phyloP scores from a whole-genome alignment of 116 monocot species.

The Cymodocea nodosa region DNA sequence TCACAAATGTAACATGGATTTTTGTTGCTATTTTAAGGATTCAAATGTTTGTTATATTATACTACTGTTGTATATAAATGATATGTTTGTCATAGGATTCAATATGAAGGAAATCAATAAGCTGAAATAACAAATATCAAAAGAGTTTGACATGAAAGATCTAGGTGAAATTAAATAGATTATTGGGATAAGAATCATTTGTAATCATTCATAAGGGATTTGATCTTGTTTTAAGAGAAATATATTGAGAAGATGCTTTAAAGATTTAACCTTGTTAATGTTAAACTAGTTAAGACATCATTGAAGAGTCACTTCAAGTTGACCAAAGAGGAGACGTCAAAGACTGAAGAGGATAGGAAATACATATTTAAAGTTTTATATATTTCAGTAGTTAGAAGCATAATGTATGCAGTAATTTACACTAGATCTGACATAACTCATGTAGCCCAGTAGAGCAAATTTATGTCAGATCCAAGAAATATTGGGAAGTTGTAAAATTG shows the following conservation, averaged over 20 bases:
- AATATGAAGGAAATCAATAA: background rate
- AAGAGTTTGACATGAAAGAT: background rate
- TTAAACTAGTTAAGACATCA: too few relatives aligned
- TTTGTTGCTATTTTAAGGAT: slow-evolving; percentile 1
- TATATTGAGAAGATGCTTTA: too few relatives aligned
- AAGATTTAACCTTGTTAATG: too few relatives aligned
- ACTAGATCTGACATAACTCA: slow-evolving; percentile 3
- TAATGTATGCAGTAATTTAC: slow-evolving; percentile 10
- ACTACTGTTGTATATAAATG: slow-evolving; percentile 1
- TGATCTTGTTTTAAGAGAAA: too few relatives aligned
- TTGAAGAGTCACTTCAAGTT: too few relatives aligned
- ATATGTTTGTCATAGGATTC: background rate
- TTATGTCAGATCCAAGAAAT: background rate
- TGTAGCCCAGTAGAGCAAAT: background rate
- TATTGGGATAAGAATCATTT: too few relatives aligned
- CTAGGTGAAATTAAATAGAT: background rate
- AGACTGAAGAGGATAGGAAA: too few relatives aligned
- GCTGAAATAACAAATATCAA: background rate
- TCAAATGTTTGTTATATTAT: background rate
- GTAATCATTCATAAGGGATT: too few relatives aligned
- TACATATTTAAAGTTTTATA: background rate
- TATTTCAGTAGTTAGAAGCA: background rate
- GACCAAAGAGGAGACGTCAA: too few relatives aligned
- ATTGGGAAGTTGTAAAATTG: slow-evolving; percentile 2
- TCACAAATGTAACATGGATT: background rate